Conservation (phyloP, 805 yeast genomes). For the Starmerella roubikii region DNA sequence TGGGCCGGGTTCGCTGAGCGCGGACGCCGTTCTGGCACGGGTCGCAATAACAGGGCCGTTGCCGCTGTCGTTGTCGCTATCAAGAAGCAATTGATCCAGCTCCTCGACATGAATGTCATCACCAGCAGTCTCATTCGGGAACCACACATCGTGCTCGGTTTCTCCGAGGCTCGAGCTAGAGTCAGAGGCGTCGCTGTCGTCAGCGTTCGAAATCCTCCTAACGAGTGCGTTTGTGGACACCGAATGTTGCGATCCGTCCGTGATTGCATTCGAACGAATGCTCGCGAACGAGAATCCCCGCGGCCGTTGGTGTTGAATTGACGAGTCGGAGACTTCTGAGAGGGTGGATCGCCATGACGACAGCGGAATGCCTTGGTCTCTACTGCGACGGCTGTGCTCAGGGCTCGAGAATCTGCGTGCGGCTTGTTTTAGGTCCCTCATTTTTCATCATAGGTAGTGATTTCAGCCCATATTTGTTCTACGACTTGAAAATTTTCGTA, state of each 20-base stretch:
- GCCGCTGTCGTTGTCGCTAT: constrained; percentile 14
- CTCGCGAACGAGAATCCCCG: constrained; percentile 13
- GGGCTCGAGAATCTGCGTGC: not conserved
- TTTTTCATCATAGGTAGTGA: not conserved
- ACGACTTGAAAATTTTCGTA: too few species aligned
- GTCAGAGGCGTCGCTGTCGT: constrained; percentile 22
- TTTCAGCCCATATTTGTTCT: too few species aligned
- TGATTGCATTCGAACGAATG: constrained; percentile 11
- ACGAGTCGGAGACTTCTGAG: constrained; percentile 7
- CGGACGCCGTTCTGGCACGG: too few species aligned
- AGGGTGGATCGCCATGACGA: constrained; percentile 9
- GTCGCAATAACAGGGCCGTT: too few species aligned
- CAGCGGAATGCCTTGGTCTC: constrained; percentile 3
- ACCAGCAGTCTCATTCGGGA: constrained; percentile 52
- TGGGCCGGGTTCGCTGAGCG: not conserved
- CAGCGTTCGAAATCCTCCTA: constrained; percentile 14
- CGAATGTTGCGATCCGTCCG: constrained; percentile 3
- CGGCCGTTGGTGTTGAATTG: constrained; percentile 6
- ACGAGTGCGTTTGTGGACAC: constrained; percentile 3
- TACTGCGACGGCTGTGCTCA: constrained; percentile 1
- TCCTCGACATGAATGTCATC: constrained; percentile 83
- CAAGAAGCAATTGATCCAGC: constrained; percentile 33
- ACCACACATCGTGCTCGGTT: constrained; percentile 95
- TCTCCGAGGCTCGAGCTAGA: constrained; percentile 40
- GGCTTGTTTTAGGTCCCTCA: constrained; percentile 1